A percentile compares a stretch with the other conserved stretches of the same genome.
These are phyloP conservation scores for Exutisphaerella laricina DNA, from an alignment of 2,329 filamentous ascomycete species.

Conservation along the genomic window DNA sequence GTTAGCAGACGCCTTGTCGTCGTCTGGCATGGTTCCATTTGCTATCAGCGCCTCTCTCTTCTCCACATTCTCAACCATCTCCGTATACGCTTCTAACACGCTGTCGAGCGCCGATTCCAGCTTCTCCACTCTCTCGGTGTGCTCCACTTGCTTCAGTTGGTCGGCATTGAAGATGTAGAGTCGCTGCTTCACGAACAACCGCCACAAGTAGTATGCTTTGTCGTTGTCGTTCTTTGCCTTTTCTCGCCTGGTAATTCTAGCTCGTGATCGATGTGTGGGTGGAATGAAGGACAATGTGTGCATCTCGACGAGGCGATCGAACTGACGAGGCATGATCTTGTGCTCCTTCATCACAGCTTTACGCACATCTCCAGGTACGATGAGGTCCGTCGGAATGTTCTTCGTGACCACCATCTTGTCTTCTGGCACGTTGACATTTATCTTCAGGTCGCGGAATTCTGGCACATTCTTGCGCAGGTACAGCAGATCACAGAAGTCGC, in stretches of 20 bases:
- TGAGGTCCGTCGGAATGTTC: slow-evolving; percentile 50
- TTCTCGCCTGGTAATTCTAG: slow-evolving; percentile 40
- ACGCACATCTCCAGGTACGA: slow-evolving; percentile 52
- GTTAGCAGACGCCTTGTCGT: neutral
- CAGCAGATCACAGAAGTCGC: slow-evolving; percentile 67
- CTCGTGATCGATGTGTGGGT: slow-evolving; percentile 43
- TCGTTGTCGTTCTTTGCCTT: slow-evolving; percentile 52
- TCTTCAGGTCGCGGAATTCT: slow-evolving; percentile 31
- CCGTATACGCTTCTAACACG: slow-evolving; percentile 68
- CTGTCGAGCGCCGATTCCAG: slow-evolving; percentile 62
- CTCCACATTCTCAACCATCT: slow-evolving; percentile 51
- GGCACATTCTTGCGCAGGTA: slow-evolving; percentile 51
- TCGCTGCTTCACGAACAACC: slow-evolving; percentile 68
- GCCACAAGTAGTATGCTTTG: slow-evolving; percentile 64
- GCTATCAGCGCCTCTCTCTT: slow-evolving; percentile 30
- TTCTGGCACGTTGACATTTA: slow-evolving; percentile 52
- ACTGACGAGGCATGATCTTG: slow-evolving; percentile 74
- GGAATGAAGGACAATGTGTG: slow-evolving; percentile 58
- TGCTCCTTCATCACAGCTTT: slow-evolving; percentile 54
- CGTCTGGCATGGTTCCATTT: slow-evolving; percentile 11
- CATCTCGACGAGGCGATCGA: slow-evolving; percentile 69
- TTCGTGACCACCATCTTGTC: slow-evolving; percentile 45
- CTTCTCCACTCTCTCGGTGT: slow-evolving; percentile 63
- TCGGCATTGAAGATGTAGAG: slow-evolving; percentile 72
- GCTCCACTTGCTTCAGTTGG: slow-evolving; percentile 62